Base-by-base conservation (phyloP, 2,329 filamentous ascomycete species). In the Beauveria australis region DNA sequence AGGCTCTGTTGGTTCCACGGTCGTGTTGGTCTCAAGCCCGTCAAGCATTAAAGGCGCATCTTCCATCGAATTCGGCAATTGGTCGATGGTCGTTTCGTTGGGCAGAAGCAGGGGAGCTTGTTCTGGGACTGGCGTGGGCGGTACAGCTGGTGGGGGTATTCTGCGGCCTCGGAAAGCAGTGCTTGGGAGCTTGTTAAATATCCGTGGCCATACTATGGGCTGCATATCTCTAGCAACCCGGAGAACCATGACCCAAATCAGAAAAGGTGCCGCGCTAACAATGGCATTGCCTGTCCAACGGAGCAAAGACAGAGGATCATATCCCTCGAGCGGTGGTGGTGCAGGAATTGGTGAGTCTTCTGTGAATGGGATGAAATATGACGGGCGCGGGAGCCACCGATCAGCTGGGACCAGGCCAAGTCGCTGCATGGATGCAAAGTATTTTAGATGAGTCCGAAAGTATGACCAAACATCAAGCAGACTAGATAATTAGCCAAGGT, bases 291-390 rank as follows among this genome's bases (percentile, higher is more conserved):
- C 76, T 0, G 74, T 19, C 79, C 81, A 85, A 26, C 67, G 64
- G 2, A 74, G 60, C 5, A 83, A 48, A 16, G 76, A 76, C 5
- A 69, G 63, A 3, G 69, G 59, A 10, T 70, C 74, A 19, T 80
- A 67, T 3, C 75, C 73, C 4, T 71, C 63, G 0, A 75, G 74
- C 0, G 75, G 70, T 2, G 78, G 76, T 2, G 80, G 81, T 0
- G 78, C 69, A 1, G 73, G 68, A 30, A 84, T 78, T 0, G 80
- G 81, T 0, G 82, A 85, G 14, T 75, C 70, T 8, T 72, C 66
- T 14, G 79, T 78, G 53, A 84, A 85, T 0, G 83, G 82, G 19
- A 85, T 66, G 64, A 84, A 84, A 67, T 79, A 86, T 5, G 69
- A 73, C 43, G 72, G 71, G 8, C 67, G 69, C 0, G 83, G 82